Evolutionary conservation across 169 alveolate genomes (phyloP).

Genomic region (Plasmodium adleri): DNA sequence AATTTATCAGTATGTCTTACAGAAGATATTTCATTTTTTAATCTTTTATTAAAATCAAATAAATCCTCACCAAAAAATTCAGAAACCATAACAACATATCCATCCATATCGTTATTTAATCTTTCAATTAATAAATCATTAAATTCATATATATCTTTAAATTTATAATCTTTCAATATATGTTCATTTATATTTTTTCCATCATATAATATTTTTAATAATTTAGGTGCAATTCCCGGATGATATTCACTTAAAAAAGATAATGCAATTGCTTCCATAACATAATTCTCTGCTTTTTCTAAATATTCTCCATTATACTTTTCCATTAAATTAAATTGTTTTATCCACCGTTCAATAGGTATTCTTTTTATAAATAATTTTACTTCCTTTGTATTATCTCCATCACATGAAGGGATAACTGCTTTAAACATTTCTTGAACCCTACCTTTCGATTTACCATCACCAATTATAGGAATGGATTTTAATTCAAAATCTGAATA

Average conservation of each 20-base stretch:
- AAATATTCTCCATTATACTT: slow-evolving; percentile 83
- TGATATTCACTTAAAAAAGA: slow-evolving; percentile 77
- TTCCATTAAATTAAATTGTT: slow-evolving; percentile 81
- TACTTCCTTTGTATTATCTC: slow-evolving; percentile 14
- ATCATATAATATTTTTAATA: slow-evolving; percentile 80
- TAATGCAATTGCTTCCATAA: slow-evolving; percentile 86
- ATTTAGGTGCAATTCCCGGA: slow-evolving; percentile 80
- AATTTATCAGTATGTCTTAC: not conserved
- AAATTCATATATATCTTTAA: slow-evolving; percentile 41
- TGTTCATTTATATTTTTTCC: not conserved
- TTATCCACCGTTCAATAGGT: slow-evolving; percentile 83
- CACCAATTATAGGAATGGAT: slow-evolving; percentile 79
- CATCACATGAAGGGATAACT: slow-evolving; percentile 29
- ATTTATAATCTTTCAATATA: not conserved
- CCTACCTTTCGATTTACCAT: slow-evolving; percentile 78
- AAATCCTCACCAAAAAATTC: slow-evolving; percentile 82
- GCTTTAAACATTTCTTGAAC: slow-evolving; percentile 81
- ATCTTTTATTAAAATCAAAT: slow-evolving; percentile 76
- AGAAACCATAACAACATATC: slow-evolving; percentile 79
- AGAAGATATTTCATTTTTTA: slow-evolving; percentile 23
- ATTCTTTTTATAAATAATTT: slow-evolving; percentile 82
- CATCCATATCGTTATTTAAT: slow-evolving; percentile 56
- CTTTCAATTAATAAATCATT: slow-evolving; percentile 36
- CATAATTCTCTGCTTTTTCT: slow-evolving; percentile 88
- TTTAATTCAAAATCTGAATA: slow-evolving; percentile 77